Base-by-base conservation (phyloP, 495 filamentous ascomycete genomes). In the Aspergillus cavernicola region DNA sequence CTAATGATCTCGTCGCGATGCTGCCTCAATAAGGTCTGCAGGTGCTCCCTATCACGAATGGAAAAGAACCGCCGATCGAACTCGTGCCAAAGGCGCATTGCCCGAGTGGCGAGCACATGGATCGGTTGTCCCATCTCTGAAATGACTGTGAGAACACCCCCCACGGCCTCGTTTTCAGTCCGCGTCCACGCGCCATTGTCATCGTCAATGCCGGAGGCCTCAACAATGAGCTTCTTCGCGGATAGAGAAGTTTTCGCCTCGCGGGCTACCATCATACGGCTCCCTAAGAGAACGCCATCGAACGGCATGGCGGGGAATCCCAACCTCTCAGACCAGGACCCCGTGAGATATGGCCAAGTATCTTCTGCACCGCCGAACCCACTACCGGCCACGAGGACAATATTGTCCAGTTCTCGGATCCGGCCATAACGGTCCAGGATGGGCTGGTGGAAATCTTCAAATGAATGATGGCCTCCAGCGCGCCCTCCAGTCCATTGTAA, bases 91-190 rank as follows among this genome's bases (percentile, higher is more conserved):
- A 19, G 16, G 9, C 35, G 16, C 35, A 18, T 38, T n/a, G 10
- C 35, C 18, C 35, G 26, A 9, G 93, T 98, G 18, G 93, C 93
- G 52, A 98, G 79, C 74, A 97, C 97, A 76, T 98, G 93, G 55
- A 98, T 98, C 10, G 93, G 93, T 76, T 98, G 92, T 28, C 93
- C 93, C 93, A 98, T 98, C 67, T 98, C 93, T 7, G 93, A 98
- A 50, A 87, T 77, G 35, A 98, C 92, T 10, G 93, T 96, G 61
- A 98, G 88, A 26, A 98, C 85, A 61, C 93, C 93, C 62, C 93
- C 93, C 35, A 89, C 86, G 29, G 89, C 72, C 3, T 88, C 85
- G 68, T 93, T 91, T 77, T 97, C 97, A 12, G 92, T 96, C 2
- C 13, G 19, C 13, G 20, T 22, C 39, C 39, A 42, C 3, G 12